Base-by-base conservation (phyloP, 495 filamentous ascomycete genomes). In the Hypoxylon cercidicola region DNA sequence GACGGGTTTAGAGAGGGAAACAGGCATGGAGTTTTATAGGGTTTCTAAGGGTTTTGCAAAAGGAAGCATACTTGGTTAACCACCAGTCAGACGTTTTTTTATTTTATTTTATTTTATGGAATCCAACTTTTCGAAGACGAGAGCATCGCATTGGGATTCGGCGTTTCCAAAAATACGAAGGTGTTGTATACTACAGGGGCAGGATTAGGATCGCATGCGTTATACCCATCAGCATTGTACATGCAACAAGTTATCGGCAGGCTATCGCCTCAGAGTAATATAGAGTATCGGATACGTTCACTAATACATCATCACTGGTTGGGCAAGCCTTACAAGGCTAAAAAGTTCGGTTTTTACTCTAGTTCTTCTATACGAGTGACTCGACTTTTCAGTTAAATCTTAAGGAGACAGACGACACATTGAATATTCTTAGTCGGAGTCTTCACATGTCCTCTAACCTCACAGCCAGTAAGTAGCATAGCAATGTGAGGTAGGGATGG, bases 161-260 rank as follows among this genome's bases (percentile, higher is more conserved):
- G 55, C 48, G 41, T 28, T 16, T 49, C 32, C 52, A 48, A 35
- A 41, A 58, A 39, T 32, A 53, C 43, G 13, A 19, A 19, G 34
- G 40, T 44, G 41, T 41, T 18, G 11, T 39, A 39, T 54, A 39
- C 40, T n/a, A 28, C 15, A 32, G 53, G 5, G 40, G 32, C 39
- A 53, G 21, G 43, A 8, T 43, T 19, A 48, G 55, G 39, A 51
- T 20, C 35, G 34, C 25, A 41, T 59, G 40, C 64, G 54, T 30
- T 54, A 63, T 60, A 52, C 56, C 58, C 39, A 34, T 52, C 35
- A 65, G 63, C 56, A 70, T 70, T 44, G 20, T 62, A 62, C 56
- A 67, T 65, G 63, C 63, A 46, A 47, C 32, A 12, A 51, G 37
- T 39, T 39, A 44, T 45, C 35, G 18, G 11, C 16, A 7, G 51